These are phyloP conservation scores for Pythium scleroteichum DNA, from an alignment of 352 stramenopile species.

Conservation along the genomic window DNA sequence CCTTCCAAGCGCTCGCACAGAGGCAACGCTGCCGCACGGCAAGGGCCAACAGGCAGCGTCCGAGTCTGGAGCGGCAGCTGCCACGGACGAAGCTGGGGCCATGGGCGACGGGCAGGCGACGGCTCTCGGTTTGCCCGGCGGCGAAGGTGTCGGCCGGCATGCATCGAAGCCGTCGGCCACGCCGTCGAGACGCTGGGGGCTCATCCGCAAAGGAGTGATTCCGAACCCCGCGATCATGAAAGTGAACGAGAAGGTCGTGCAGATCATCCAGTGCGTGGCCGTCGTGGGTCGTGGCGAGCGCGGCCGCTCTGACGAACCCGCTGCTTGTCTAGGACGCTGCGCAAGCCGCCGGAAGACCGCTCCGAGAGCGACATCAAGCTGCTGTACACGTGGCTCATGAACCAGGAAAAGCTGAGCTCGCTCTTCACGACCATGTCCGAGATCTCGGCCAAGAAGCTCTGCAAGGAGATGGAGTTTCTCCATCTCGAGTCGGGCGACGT, in stretches of 20 bases:
- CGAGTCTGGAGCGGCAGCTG: background rate
- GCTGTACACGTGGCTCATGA: conserved; percentile 85
- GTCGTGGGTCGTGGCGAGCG: background rate
- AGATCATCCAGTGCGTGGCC: conserved; percentile 58
- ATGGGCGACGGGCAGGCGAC: background rate
- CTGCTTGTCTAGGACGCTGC: conserved; percentile 45
- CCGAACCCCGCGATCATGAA: conserved; percentile 58
- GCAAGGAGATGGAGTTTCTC: conserved; percentile 86
- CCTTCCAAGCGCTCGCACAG: background rate
- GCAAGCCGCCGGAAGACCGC: conserved; percentile 63
- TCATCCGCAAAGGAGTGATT: conserved; percentile 32
- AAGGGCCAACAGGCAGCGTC: background rate
- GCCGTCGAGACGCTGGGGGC: conserved; percentile 20
- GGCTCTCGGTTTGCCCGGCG: no score
- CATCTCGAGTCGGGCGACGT: conserved; percentile 67
- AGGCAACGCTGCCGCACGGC: background rate
- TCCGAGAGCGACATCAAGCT: conserved; percentile 75
- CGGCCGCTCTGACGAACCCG: background rate
- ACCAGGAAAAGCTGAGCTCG: conserved; percentile 84
- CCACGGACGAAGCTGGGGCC: background rate
- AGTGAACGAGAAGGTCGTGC: conserved; percentile 58
- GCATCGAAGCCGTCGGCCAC: background rate
- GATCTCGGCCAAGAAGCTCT: conserved; percentile 81
- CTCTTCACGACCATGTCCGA: conserved; percentile 88
- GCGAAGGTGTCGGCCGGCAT: no score